Percentiles rank a stretch among this genome's conserved stretches.
These are phyloP conservation scores for Umbellularia californica DNA, from an alignment of 164 flowering plant genomes.

Conservation along the genomic window DNA sequence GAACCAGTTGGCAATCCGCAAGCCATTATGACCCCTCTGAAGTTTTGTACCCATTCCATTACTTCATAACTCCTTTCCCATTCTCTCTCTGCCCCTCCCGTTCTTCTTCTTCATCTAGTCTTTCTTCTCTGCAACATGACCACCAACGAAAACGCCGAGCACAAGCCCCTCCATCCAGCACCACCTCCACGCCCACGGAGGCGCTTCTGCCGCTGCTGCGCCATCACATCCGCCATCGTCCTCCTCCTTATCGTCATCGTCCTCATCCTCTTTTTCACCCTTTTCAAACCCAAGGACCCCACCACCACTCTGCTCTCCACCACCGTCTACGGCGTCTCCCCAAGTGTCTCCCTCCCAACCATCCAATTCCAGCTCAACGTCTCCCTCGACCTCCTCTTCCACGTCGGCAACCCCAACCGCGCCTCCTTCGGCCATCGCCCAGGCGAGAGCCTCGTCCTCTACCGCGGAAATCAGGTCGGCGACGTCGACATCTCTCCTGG, in stretches of 20 bases:
- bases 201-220: no score
- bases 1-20: no score
- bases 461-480: conserved; percentile 36
- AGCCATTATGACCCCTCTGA: no score
- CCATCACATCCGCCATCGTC: no score
- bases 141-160: no score
- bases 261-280: conserved; percentile 40
- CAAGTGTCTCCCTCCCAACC: conserved; percentile 33
- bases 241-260: conserved; percentile 18
- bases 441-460: conserved; percentile 25
- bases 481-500: conserved; percentile 39
- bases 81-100: no score
- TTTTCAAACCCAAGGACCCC: conserved; percentile 41
- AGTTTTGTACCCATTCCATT: no score
- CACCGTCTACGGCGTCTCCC: conserved; percentile 33
- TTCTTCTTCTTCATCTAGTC: no score
- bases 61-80: no score
- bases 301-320: conserved; percentile 29
- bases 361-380: conserved; percentile 41
- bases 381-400: conserved; percentile 28
- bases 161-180: no score
- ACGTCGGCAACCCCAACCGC: conserved; percentile 34
- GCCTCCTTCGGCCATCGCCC: conserved; percentile 37
- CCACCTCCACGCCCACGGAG: no score
- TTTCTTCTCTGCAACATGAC: no score